Base-by-base conservation (phyloP, 352 stramenopile species). In the Lagenidium giganteum region DNA sequence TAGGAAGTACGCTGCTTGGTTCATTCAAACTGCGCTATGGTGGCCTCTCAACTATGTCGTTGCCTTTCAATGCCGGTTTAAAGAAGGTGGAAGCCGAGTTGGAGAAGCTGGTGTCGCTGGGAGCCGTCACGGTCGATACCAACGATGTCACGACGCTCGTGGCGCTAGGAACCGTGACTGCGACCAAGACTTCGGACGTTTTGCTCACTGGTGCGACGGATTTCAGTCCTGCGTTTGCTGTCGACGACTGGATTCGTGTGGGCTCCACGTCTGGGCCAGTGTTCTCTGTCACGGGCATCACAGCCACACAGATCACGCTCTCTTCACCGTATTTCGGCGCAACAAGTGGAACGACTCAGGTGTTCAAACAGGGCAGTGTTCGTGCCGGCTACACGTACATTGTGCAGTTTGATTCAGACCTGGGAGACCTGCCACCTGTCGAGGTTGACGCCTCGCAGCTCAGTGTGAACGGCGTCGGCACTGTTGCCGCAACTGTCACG, bases 221-320 rank as follows among this genome's bases (percentile, higher is more conserved):
- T 35, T 75, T 97, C 5, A 83, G 50, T 16, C 28, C 39, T 0
- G 61, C 70, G 22, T 96, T 97, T 23, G 32, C 47, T 7, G 57
- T 87, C 24, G 87, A 83, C 11, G 89, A 98, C 51, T 98, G 92
- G 92, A 96, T 98, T 39, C 87, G 95, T 11, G 60, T 98, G 5
- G 83, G 70, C 9, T 78, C 86, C 26, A 47, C 41, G 17, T 66
- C 62, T 18, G 93, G 90, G 0, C 80, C 74, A 4, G 83, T 98
- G 14, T 98, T 96, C 52, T 83, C 81, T 0, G 77, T 96, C 16
- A 51, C 67, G 4, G 64, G 60, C 12, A 90, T 96, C 26, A 67
- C 64, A 9, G 27, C 61, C 2, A 67, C 71, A 11, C 58, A 47
- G 2, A 87, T 98, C 17, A 92, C 71, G 16, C 65, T 98, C 13